These are phyloP conservation scores for Wallacemonas rigidus DNA, from an alignment of 208 protist genomes.

Conservation along the genomic window DNA sequence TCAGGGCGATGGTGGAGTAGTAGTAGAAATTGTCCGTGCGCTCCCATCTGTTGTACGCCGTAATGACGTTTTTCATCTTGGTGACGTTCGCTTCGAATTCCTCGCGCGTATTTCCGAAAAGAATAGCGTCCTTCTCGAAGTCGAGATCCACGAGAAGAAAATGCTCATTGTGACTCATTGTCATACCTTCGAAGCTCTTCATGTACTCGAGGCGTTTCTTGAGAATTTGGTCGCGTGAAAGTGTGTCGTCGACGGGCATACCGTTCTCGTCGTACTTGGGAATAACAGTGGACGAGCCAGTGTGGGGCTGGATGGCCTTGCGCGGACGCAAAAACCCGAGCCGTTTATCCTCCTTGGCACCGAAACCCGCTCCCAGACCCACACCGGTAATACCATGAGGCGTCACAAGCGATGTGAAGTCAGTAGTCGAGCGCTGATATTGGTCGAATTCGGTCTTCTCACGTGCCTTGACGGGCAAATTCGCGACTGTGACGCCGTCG, in stretches of 20 bases:
- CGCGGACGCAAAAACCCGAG: constrained; percentile 79
- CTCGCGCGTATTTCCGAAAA: constrained; percentile 80
- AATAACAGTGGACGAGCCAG: constrained; percentile 43
- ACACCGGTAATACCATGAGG: constrained; percentile 57
- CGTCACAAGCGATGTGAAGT: constrained; percentile 80
- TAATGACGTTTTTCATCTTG: constrained; percentile 79
- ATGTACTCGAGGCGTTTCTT: constrained; percentile 80
- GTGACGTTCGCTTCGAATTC: constrained; percentile 86
- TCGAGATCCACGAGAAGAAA: constrained; percentile 90
- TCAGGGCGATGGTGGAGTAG: constrained; percentile 69
- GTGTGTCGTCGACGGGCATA: constrained; percentile 65
- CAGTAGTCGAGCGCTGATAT: constrained; percentile 75
- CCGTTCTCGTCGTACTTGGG: constrained; percentile 78
- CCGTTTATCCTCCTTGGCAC: constrained; percentile 76
- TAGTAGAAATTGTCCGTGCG: constrained; percentile 87
- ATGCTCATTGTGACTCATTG: constrained; percentile 77
- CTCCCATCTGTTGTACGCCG: constrained; percentile 83
- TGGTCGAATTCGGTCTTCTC: constrained; percentile 67
- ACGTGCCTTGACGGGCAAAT: constrained; percentile 53
- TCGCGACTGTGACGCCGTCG: constrained; percentile 58
- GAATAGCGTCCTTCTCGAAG: constrained; percentile 82
- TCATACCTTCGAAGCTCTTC: constrained; percentile 80
- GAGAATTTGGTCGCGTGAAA: constrained; percentile 60
- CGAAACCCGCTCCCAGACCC: constrained; percentile 80
- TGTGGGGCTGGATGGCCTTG: constrained; percentile 60